Percentiles rank a stretch among this genome's conserved stretches.
Evolutionary conservation across 768 basidiomycete species (phyloP).

Genomic region (Mycena rebaudengoi): DNA sequence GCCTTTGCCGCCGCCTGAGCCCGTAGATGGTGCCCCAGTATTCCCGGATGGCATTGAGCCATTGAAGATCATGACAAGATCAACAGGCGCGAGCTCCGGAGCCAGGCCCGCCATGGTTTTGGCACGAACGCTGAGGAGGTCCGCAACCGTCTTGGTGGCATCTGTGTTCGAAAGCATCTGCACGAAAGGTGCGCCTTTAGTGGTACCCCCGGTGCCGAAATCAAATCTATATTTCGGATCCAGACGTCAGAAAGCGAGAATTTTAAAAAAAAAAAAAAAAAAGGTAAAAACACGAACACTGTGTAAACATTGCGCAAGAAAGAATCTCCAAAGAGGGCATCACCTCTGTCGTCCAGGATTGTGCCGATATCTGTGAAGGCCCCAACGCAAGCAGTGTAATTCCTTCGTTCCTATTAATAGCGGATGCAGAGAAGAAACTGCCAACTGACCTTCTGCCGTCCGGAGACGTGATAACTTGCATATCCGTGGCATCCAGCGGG

Average conservation of each 20-base stretch:
- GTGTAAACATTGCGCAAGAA: slow-evolving; percentile 20
- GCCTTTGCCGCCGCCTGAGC: neutral
- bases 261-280: neutral
- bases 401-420: no score
- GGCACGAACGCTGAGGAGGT: slow-evolving; percentile 6
- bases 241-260: neutral
- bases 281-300: neutral
- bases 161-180: slow-evolving; percentile 24
- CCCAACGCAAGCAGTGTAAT: slow-evolving; percentile 21
- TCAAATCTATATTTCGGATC: slow-evolving; percentile 23
- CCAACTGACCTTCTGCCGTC: no score
- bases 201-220: slow-evolving; percentile 23
- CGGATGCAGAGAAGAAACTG: no score
- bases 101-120: slow-evolving; percentile 19
- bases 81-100: slow-evolving; percentile 12
- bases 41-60: slow-evolving; percentile 3
- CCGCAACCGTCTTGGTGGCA: slow-evolving; percentile 3
- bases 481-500: slow-evolving; percentile 18
- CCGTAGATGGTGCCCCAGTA: neutral
- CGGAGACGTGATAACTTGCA: slow-evolving; percentile 18
- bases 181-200: slow-evolving; percentile 11
- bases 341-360: slow-evolving; percentile 5
- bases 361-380: slow-evolving; percentile 18
- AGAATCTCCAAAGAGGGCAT: slow-evolving; percentile 25
- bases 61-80: slow-evolving; percentile 26